Base-by-base conservation (phyloP, 306 rosid genomes). In the peach (Prunus persica) region DNA sequence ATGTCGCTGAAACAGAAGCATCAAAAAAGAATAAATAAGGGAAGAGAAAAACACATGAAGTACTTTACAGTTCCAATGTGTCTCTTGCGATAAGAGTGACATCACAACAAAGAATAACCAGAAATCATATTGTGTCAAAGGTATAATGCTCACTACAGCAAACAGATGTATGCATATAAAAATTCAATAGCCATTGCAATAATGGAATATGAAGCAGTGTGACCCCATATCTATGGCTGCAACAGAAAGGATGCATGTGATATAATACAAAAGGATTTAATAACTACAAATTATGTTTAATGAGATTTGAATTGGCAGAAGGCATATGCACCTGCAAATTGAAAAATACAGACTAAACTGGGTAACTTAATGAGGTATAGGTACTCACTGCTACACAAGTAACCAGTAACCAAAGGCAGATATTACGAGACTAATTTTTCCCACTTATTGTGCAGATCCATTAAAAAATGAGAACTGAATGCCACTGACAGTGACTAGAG, bases 1-100 rank as follows among this genome's bases (percentile, higher is more conserved):
- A 89, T 11, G 72, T 8, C 11, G 86, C 97, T 92, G 90, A 28
- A 85, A 83, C n/a, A 70, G 55, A 80, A 72, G 74, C 67, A 66
- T 30, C 78, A 77, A 74, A 56, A 38, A 55, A 30, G 77, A 67
- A 45, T 30, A 45, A 51, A 20, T 22, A 68, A 55, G 32, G 69
- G 61, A 70, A 80, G 63, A 67, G 72, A 18, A 65, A 80, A 79
- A 57, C 12, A 22, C 50, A 45, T 56, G 58, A 65, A 76, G 46
- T 5, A 71, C 7, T 52, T 60, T 79, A 76, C 78, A 65, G 65
- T 24, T 20, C 67, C 60, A 78, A 45, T 11, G 11, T 27, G 11
- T 27, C 47, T 19, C 8, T 15, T 25, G 47, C 25, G 7, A 67
- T 12, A 9, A 45, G 22, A 19, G 66, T 13, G 0, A n/a, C 11